Evolutionary conservation across 306 rosid species (phyloP).

Genomic region (Potentilla sterilis): DNA sequence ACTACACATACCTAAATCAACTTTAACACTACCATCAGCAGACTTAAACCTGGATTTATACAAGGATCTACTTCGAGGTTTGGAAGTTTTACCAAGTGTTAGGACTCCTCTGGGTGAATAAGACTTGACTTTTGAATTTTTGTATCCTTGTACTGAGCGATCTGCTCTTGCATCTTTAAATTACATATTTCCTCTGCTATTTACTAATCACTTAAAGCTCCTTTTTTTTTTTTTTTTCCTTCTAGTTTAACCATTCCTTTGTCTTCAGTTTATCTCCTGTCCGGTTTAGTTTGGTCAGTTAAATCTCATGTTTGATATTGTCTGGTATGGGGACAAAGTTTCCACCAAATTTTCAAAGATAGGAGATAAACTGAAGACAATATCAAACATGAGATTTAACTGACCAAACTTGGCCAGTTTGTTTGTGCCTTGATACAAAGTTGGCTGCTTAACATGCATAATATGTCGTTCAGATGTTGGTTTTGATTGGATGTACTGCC

Average conservation of each 20-base stretch:
- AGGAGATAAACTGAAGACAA: too few species aligned
- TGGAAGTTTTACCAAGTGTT: not conserved
- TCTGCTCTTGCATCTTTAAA: too few species aligned
- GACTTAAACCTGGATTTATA: too few species aligned
- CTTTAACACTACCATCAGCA: too few species aligned
- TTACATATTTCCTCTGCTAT: not conserved
- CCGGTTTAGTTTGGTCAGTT: not conserved
- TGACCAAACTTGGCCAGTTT: too few species aligned
- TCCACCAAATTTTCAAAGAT: not conserved
- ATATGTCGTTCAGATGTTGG: not conserved
- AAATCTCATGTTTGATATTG: not conserved
- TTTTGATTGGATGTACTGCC: not conserved
- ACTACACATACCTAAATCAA: too few species aligned
- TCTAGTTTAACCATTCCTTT: not conserved
- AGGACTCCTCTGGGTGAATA: not conserved
- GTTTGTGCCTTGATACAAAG: not conserved
- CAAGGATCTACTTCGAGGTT: too few species aligned
- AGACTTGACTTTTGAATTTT: not conserved
- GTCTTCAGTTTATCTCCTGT: not conserved
- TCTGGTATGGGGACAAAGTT: not conserved
- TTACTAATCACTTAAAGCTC: not conserved
- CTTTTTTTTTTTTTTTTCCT: not conserved
- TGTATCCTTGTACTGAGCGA: too few species aligned
- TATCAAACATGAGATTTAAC: too few species aligned
- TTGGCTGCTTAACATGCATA: not conserved